phyloP scores from a whole-genome alignment of 306 rosid species.

The Prosopis cineraria region DNA sequence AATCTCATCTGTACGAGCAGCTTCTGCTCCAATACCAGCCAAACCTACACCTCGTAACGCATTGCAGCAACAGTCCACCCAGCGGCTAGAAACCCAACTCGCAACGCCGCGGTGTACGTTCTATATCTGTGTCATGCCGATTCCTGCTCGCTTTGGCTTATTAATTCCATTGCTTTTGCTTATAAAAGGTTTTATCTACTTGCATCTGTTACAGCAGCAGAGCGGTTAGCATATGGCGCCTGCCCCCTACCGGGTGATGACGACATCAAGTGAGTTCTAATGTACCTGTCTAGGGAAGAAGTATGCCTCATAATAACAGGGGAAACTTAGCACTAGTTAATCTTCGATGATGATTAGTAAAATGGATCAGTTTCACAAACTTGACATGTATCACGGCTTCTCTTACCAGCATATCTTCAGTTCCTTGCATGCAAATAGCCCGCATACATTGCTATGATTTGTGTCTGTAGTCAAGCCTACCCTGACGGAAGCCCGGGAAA shows the following conservation, averaged over 20 bases:
- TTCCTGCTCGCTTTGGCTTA: not conserved
- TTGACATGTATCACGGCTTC: not conserved
- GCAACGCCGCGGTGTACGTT: not conserved
- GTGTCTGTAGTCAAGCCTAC: not conserved
- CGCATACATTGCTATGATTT: not conserved
- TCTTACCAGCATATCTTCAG: not conserved
- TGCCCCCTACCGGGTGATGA: constrained; percentile 30
- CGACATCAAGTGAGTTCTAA: constrained; percentile 62
- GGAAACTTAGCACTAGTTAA: not conserved
- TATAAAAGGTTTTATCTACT: not conserved
- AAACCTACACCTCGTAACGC: constrained; percentile 1
- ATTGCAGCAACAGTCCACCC: not conserved
- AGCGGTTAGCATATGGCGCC: constrained; percentile 26
- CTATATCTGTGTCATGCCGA: not conserved
- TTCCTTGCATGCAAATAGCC: not conserved
- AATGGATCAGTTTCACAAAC: not conserved
- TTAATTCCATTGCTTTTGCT: not conserved
- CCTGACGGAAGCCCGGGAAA: not conserved
- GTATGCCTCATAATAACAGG: not conserved
- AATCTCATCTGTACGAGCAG: constrained; percentile 54
- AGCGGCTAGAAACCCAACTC: not conserved
- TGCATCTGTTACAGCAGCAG: constrained; percentile 35
- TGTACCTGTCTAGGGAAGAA: not conserved
- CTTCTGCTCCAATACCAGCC: constrained; percentile 42
- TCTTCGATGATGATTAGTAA: not conserved